A percentile compares a stretch with the other conserved stretches of the same genome.
Evolutionary conservation across 768 basidiomycete genomes (phyloP).

Genomic region (Boletus rubroflammeus): DNA sequence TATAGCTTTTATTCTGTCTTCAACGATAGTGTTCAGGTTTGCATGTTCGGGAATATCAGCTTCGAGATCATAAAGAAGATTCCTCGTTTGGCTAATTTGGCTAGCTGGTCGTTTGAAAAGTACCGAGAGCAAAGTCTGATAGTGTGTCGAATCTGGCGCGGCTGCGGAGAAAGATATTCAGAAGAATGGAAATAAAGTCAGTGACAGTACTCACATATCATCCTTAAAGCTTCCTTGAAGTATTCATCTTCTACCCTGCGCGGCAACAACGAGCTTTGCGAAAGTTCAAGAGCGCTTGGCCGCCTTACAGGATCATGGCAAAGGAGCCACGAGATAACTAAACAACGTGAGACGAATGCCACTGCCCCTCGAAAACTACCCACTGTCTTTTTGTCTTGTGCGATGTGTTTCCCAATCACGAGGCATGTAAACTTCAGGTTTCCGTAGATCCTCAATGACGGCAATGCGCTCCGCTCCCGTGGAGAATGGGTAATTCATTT

Average conservation of each 20-base stretch:
- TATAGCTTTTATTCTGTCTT: slow-evolving; percentile 70
- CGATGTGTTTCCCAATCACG: slow-evolving; percentile 61
- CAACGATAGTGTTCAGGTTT: slow-evolving; percentile 68
- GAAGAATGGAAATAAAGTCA: not conserved
- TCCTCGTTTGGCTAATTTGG: slow-evolving; percentile 56
- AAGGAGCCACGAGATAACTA: slow-evolving; percentile 78
- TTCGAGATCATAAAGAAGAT: slow-evolving; percentile 73
- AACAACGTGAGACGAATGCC: slow-evolving; percentile 2
- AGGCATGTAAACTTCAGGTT: slow-evolving; percentile 75
- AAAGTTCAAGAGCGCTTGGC: slow-evolving; percentile 79
- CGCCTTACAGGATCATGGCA: slow-evolving; percentile 77
- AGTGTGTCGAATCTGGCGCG: slow-evolving; percentile 77
- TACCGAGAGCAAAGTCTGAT: slow-evolving; percentile 71
- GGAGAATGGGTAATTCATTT: slow-evolving; percentile 86
- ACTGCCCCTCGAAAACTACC: slow-evolving; percentile 23
- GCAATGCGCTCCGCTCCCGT: slow-evolving; percentile 82
- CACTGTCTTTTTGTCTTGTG: slow-evolving; percentile 66
- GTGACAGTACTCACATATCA: slow-evolving; percentile 56
- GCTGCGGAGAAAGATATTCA: slow-evolving; percentile 37
- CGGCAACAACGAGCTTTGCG: slow-evolving; percentile 75
- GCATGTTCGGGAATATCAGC: slow-evolving; percentile 66
- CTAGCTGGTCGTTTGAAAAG: slow-evolving; percentile 74
- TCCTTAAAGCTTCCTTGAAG: slow-evolving; percentile 71
- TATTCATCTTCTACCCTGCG: slow-evolving; percentile 78
- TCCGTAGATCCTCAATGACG: slow-evolving; percentile 76